Evolutionary conservation across 2,329 filamentous ascomycete genomes (phyloP), one percentile per base, ranked within the genome.

Genomic region (Cephalotrichum gorgonifer): DNA sequence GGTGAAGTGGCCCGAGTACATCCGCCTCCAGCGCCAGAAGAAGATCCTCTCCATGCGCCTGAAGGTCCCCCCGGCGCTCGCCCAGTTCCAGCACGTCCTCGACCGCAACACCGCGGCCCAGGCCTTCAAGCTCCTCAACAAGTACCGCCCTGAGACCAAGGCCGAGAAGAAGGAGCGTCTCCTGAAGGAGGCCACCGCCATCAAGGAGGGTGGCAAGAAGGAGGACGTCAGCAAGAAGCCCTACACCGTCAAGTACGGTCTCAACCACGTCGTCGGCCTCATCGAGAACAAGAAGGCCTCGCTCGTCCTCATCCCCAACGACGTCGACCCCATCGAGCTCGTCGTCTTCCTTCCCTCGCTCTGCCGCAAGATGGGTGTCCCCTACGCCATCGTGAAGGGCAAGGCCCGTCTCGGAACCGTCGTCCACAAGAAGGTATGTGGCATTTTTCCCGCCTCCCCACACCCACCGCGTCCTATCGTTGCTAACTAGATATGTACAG

Each of bases 181-280:
- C 58, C 83, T 87, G 71, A 89, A 95, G 82, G 93, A 98, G 83
- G 93, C 94, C 58, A 95, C 90, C 63, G 94, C 93, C 65, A 83
- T 98, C 71, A 84, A 89, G 71, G 90, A 97, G 74, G 93, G 94
- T 73, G 96, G 97, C 87, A 98, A 97, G 87, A 97, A 97, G 87
- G 94, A 98, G 82, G 90, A 95, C 65, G 91, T 95, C 70, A 88
- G 82, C 86, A 97, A 97, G 88, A 98, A 98, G 87, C 93, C 93
- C 66, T 98, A 96, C 76, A 77, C 86, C 60, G 90, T 93, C 81
- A 98, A 98, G 85, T 98, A 96, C 76, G 93, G 93, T 78, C 85
- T 98, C 65, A 98, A 98, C 86, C 93, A 98, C 81, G 93, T 98
- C 58, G 89, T 95, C 60, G 89, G 88, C 59, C 81, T 95, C 62